Conservation (phyloP, 192 early-diverging fungal species). For the Mortierella antarctica region DNA sequence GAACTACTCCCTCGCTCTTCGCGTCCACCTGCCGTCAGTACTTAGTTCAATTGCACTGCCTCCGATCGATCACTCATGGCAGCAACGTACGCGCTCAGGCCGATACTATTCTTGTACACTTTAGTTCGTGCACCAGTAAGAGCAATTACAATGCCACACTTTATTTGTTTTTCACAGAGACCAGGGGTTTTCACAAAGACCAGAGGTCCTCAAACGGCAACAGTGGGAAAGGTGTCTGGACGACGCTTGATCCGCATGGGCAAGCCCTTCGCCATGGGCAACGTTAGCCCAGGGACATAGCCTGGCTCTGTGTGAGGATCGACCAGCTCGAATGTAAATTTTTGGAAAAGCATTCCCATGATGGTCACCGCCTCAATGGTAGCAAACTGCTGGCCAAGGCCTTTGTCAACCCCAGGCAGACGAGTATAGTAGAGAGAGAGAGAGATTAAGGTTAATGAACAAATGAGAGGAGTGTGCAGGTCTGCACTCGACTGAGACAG, state of each 20-base stretch:
- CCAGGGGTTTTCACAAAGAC: neutral
- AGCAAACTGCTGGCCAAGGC: slow-evolving; percentile 57
- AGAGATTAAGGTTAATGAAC: neutral
- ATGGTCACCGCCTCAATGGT: slow-evolving; percentile 51
- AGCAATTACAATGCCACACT: no score
- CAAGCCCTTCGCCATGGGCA: slow-evolving; percentile 50
- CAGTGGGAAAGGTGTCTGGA: neutral
- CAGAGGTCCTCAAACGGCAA: neutral
- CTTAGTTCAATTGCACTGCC: no score
- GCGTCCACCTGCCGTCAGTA: no score
- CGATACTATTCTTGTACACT: no score
- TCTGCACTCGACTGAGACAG: no score
- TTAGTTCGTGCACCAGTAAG: no score
- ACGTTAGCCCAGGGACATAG: slow-evolving; percentile 32
- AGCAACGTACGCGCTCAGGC: no score
- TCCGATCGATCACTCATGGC: no score
- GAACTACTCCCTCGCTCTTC: no score
- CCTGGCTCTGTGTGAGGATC: slow-evolving; percentile 27
- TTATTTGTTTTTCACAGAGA: no score
- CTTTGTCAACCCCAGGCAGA: neutral
- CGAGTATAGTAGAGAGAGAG: neutral
- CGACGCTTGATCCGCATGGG: slow-evolving; percentile 31
- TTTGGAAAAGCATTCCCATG: slow-evolving; percentile 34
- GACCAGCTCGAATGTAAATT: slow-evolving; percentile 52
- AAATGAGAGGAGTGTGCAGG: neutral